Evolutionary conservation across 2,329 filamentous ascomycete genomes (phyloP), one percentile per base, ranked within the genome.

Genomic region (Fusarium anthophilum): DNA sequence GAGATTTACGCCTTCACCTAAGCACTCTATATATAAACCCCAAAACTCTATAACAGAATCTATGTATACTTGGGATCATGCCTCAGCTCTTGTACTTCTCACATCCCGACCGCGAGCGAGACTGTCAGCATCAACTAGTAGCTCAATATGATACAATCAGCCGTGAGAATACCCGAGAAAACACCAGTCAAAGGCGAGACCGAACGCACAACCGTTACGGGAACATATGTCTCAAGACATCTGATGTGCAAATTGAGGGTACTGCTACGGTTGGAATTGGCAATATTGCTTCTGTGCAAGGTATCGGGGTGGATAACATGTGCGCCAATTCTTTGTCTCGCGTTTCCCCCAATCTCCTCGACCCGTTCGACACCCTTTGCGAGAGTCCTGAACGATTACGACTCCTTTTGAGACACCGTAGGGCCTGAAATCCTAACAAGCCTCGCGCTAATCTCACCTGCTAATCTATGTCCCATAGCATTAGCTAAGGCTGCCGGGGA

Each of bases 221-320:
- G 5, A 4, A 10, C 1, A 1, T 5, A 5, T 2, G 5, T 8
- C 1, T 14, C 22, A 3, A 7, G 0, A 8, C 11, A 0, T 8
- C 17, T 10, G 2, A 53, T 22, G 2, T 10, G 17, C 1, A 45
- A 7, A 3, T 26, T 8, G 18, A 7, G 26, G 1, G 26, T 26
- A 2, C 24, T 24, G 17, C 39, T 22, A 5, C 11, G 11, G 14
- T 8, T n/a, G 5, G 15, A 6, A 14, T 10, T 41, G 15, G 26
- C 4, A 24, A 14, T 24, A 11, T 48, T 30, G 1, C 10, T 32
- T 17, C 15, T 2, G 8, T 6, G 6, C 7, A 22, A 9, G 2
- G 3, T 14, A 4, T 11, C 0, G 10, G 10, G 41, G 2, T 24
- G 8, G 8, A 8, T 4, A 11, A 5, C 43, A 2, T 5, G 0